phyloP scores from a whole-genome alignment of 2,329 filamentous ascomycete species.

The Cladosporium oxysporum region DNA sequence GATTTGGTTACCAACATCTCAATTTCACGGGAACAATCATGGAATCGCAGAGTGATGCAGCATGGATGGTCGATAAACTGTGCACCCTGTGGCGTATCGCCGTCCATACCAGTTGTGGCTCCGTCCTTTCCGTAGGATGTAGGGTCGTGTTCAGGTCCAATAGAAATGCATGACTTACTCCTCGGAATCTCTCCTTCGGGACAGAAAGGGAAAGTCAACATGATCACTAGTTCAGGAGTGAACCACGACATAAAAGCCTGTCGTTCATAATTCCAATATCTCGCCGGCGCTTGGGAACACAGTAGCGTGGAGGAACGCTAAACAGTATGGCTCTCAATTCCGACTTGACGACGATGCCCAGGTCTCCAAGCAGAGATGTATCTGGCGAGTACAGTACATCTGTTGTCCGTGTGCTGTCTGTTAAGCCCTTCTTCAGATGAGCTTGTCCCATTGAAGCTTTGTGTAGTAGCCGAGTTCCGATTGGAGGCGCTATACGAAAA shows the following conservation, averaged over 20 bases:
- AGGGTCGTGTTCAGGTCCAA: neutral
- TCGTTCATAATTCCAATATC: neutral
- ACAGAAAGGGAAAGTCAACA: neutral
- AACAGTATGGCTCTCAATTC: neutral
- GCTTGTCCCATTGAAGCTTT: neutral
- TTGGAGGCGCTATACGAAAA: neutral
- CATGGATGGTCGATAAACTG: neutral
- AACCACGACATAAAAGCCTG: neutral
- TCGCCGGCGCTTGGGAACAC: no score
- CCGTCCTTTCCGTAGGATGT: neutral
- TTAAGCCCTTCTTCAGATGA: neutral
- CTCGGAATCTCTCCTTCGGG: neutral
- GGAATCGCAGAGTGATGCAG: neutral
- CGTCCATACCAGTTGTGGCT: neutral
- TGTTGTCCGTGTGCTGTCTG: neutral
- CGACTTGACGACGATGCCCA: neutral
- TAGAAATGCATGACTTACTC: neutral
- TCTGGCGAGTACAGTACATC: neutral
- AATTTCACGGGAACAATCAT: neutral
- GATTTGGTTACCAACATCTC: neutral
- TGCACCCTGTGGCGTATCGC: neutral
- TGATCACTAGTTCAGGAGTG: neutral
- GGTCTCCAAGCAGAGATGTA: neutral
- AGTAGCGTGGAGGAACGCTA: neutral
- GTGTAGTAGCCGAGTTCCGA: neutral